Conservation (phyloP, 345 rosid genomes). For the Boechera stricta region DNA sequence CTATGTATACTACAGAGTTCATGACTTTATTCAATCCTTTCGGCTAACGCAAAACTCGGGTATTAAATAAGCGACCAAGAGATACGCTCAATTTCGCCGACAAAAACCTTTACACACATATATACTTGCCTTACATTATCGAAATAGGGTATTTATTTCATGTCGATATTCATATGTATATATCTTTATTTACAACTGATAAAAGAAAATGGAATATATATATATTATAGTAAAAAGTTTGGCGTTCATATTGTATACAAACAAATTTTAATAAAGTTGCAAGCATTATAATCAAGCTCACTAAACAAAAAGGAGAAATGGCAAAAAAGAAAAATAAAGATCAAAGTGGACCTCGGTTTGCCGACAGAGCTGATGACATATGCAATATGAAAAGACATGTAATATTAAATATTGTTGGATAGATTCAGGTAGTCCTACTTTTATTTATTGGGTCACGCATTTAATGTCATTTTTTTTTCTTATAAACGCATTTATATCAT, state of each 20-base stretch:
- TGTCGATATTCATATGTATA: neutral
- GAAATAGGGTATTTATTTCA: conserved; percentile 2
- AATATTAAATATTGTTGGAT: conserved; percentile 38
- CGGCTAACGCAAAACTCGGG: conserved; percentile 22
- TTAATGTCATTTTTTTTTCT: conserved; percentile 13
- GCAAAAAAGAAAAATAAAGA: neutral
- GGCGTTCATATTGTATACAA: conserved; percentile 3
- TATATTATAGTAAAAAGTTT: neutral
- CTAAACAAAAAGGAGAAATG: conserved; percentile 21
- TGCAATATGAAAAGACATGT: conserved; percentile 29
- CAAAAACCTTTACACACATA: conserved; percentile 26
- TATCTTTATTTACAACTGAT: neutral
- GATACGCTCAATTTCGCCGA: conserved; percentile 36
- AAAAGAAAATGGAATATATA: neutral
- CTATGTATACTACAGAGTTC: neutral
- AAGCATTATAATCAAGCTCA: conserved; percentile 24
- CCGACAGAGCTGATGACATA: conserved; percentile 43
- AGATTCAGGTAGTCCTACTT: conserved; percentile 46
- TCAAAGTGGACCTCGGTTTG: conserved; percentile 44
- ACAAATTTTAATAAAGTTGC: conserved; percentile 25
- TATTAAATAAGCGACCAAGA: conserved; percentile 36
- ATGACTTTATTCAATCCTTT: conserved; percentile 1
- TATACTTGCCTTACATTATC: conserved; percentile 14
- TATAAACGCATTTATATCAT: conserved; percentile 37
- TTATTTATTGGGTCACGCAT: conserved; percentile 38